A percentile compares a stretch with the other conserved stretches of the same genome.
Evolutionary conservation across 441 rosid species (phyloP).

Genomic region (Populus tomentosa): DNA sequence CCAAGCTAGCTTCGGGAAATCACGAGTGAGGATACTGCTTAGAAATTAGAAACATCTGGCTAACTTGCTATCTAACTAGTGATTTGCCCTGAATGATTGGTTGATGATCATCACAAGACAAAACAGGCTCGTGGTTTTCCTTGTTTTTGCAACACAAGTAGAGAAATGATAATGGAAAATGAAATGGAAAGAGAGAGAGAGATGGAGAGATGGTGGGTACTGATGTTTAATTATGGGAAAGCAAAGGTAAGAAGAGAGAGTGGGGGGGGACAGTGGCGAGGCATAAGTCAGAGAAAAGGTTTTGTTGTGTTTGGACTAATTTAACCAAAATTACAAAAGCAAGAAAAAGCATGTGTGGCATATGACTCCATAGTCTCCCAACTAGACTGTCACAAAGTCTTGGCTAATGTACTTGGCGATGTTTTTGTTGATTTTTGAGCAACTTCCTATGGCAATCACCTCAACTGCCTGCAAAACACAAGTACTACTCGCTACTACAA

Average conservation of each 20-base stretch:
- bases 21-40: conserved; percentile 13
- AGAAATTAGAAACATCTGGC: conserved; percentile 25
- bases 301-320: conserved; percentile 14
- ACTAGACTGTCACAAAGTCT: neutral
- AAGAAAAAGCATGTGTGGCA: neutral
- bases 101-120: conserved; percentile 25
- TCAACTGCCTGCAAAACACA: neutral
- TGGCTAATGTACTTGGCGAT: neutral
- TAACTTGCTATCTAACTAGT: neutral
- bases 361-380: neutral
- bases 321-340: conserved; percentile 8
- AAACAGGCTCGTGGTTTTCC: conserved; percentile 15
- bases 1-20: conserved; percentile 5
- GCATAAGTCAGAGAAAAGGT: conserved; percentile 36
- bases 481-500: neutral
- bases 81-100: conserved; percentile 5
- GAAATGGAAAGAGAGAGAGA: conserved; percentile 21
- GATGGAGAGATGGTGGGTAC: conserved; percentile 20
- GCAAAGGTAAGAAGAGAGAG: conserved; percentile 39
- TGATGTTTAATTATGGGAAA: conserved; percentile 47
- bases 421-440: neutral
- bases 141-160: conserved; percentile 16
- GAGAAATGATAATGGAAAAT: neutral
- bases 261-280: conserved; percentile 44
- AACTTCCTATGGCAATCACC: neutral